phyloP scores from a whole-genome alignment of 257 asterid species.

The Osmanthus fragrans region DNA sequence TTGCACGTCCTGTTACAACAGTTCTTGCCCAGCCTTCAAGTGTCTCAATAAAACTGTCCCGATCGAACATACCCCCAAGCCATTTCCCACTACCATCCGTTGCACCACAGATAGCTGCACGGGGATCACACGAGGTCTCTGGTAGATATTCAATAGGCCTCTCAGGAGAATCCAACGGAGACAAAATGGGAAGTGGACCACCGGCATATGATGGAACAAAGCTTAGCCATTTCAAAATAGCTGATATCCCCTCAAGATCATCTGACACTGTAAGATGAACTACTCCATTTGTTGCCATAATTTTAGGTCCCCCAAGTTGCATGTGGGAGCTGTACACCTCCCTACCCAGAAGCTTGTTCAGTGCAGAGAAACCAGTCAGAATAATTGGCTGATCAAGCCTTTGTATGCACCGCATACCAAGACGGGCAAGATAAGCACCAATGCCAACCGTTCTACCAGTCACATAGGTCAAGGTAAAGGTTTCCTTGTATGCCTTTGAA shows the following conservation, averaged over 20 bases:
- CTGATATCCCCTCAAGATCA: conserved; percentile 94
- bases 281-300: conserved; percentile 96
- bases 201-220: conserved; percentile 82
- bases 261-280: conserved; percentile 95
- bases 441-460: conserved; percentile 96
- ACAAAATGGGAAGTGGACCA: conserved; percentile 83
- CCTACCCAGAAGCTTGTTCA: conserved; percentile 91
- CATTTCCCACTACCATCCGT: conserved; percentile 67
- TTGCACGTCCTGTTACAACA: conserved; percentile 91
- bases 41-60: conserved; percentile 85
- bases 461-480: conserved; percentile 89
- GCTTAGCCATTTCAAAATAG: conserved; percentile 90
- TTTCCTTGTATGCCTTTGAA: conserved; percentile 88
- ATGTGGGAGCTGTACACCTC: conserved; percentile 98
- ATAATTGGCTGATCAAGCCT: conserved; percentile 94
- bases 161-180: conserved; percentile 68
- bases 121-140: conserved; percentile 93
- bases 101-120: conserved; percentile 84
- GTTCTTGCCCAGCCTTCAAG: conserved; percentile 98
- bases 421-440: conserved; percentile 98
- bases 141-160: conserved; percentile 77
- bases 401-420: conserved; percentile 97
- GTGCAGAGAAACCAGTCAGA: conserved; percentile 94
- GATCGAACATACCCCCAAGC: conserved; percentile 94
- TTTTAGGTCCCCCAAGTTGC: conserved; percentile 99